Evolutionary conservation across 768 basidiomycete genomes (phyloP), one percentile per base, ranked within the genome.

Genomic region (Hygrophoropsis aurantiaca): DNA sequence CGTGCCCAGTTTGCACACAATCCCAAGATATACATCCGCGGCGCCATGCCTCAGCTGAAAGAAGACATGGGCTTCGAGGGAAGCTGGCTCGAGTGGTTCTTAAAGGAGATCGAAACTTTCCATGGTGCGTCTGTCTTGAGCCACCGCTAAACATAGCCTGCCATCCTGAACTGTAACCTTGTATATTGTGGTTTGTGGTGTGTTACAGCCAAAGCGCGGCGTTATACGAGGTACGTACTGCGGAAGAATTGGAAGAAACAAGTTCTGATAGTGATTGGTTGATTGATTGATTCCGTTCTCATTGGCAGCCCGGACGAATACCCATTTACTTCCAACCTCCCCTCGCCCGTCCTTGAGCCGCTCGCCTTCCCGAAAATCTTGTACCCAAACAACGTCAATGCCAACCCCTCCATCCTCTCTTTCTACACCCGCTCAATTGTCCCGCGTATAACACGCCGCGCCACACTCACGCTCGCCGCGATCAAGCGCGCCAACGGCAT

Each of bases 1-100:
- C 82, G 97, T 15, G 95, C 94, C 0, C 95, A 98, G 64, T 99
- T 97, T 61, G 92, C 92, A 0, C 87, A 91, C 62, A 97, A 98
- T 61, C 84, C 88, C 18, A 80, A 78, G 50, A 94, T 97, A 49
- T 99, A 99, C 70, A 74, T 84, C 43, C 77, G 77, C 13, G 88
- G 84, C 19, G 84, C 79, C 2, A 90, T 98, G 69, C 66, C 82
- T 27, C 90, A 94, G 67, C 76, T 97, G 34, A 75, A 74, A 33
- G 77, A 83, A 33, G 36, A 38, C 36, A 65, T 82, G 25, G 85
- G 84, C 0, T 94, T 93, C 65, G 59, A 79, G 4, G 92, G 92
- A 3, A 92, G 85, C 52, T 98, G 94, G 94, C 75, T 99, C 3
- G 90, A 97, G 50, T 99, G 97, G 97, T 94, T 99, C 70, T 72